Evolutionary conservation across 257 asterid species (phyloP).

Genomic region (Thymus mandschuricus): DNA sequence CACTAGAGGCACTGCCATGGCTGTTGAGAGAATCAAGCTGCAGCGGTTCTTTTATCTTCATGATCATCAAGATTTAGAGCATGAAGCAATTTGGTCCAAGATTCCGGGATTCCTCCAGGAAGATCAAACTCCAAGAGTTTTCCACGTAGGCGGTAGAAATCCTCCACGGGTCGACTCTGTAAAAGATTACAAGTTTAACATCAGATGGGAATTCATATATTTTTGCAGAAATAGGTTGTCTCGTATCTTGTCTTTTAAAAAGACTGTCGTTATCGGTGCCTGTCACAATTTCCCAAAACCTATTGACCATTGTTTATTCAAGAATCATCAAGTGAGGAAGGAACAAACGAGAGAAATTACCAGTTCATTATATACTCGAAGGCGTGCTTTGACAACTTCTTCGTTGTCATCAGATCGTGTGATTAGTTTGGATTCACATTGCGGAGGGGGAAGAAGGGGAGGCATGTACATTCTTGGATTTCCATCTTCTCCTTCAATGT

Average conservation of each 20-base stretch:
- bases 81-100: conserved; percentile 85
- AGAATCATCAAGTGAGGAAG: neutral
- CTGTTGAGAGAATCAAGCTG: conserved; percentile 52
- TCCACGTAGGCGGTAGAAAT: conserved; percentile 74
- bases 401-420: conserved; percentile 88
- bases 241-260: neutral
- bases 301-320: neutral
- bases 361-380: conserved; percentile 73
- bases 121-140: conserved; percentile 83
- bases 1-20: conserved; percentile 29
- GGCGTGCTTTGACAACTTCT: conserved; percentile 84
- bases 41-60: conserved; percentile 64
- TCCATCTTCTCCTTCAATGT: conserved; percentile 69
- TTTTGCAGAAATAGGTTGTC: neutral
- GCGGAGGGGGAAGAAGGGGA: conserved; percentile 93
- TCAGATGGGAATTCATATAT: conserved; percentile 7
- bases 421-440: conserved; percentile 78
- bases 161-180: conserved; percentile 92
- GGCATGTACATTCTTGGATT: conserved; percentile 83
- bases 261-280: too few relatives aligned
- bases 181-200: neutral
- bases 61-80: conserved; percentile 78
- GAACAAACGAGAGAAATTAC: conserved; percentile 37
- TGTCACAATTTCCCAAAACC: too few relatives aligned
- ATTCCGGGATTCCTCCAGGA: conserved; percentile 95